Conservation (phyloP, 352 stramenopile species). For the Globisporangium solare region DNA sequence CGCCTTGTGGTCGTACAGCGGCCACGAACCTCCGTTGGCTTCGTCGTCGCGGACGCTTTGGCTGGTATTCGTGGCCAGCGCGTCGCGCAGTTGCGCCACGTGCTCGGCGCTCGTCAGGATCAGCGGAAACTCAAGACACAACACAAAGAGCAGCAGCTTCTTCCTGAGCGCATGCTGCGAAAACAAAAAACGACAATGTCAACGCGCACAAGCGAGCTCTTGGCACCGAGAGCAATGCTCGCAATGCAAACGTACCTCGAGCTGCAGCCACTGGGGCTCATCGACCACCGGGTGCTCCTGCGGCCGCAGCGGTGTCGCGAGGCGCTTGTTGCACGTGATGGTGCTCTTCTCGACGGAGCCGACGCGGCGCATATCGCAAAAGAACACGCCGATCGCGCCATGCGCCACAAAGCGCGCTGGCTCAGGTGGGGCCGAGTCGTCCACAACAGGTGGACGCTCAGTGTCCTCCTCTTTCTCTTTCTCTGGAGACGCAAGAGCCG, state of each 20-base stretch:
- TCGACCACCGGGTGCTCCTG: conserved; percentile 59
- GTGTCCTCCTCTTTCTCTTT: too few species aligned
- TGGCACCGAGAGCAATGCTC: too few species aligned
- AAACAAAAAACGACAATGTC: conserved; percentile 10
- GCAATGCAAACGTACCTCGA: conserved; percentile 33
- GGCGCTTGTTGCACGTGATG: conserved; percentile 65
- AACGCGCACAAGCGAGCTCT: too few species aligned
- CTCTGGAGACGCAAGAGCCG: too few species aligned
- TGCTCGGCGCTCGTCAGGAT: conserved; percentile 48
- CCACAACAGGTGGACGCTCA: too few species aligned
- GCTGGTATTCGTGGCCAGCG: conserved; percentile 4
- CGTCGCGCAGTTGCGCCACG: conserved; percentile 42
- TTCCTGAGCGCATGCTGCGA: conserved; percentile 50
- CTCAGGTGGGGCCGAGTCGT: background rate
- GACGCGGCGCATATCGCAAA: conserved; percentile 50
- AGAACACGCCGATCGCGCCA: conserved; percentile 53
- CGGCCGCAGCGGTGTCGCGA: conserved; percentile 34
- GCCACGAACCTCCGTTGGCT: conserved; percentile 17
- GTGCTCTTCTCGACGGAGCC: conserved; percentile 24
- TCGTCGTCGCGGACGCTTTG: conserved; percentile 1
- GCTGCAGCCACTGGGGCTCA: conserved; percentile 59
- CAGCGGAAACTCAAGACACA: conserved; percentile 65
- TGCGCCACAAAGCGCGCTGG: conserved; percentile 26
- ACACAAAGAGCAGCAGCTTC: conserved; percentile 42
- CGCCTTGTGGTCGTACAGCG: conserved; percentile 51